phyloP scores from a whole-genome alignment of 2,329 filamentous ascomycete genomes.

The Herpotrichia juniperi region DNA sequence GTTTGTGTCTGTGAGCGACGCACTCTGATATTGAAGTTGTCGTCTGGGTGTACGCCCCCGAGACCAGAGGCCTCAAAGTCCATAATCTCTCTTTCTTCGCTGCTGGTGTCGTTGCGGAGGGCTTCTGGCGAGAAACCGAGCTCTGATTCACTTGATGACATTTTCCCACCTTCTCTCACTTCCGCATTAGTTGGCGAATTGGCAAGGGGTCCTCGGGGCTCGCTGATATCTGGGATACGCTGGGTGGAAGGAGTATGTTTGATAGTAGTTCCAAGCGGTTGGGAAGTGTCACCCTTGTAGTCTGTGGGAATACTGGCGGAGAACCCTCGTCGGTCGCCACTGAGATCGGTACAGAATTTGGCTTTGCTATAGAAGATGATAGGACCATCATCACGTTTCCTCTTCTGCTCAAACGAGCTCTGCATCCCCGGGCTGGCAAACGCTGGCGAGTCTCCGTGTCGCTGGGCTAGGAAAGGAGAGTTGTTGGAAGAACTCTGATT shows the following conservation, averaged over 20 bases:
- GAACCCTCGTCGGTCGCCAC: constrained; percentile 60
- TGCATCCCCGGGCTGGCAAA: constrained; percentile 55
- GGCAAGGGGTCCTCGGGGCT: constrained; percentile 33
- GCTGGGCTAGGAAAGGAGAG: constrained; percentile 35
- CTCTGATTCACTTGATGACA: constrained; percentile 33
- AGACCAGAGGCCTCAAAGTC: constrained; percentile 60
- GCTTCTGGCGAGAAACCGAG: constrained; percentile 45
- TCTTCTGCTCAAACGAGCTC: constrained; percentile 55
- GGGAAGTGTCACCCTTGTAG: constrained; percentile 38
- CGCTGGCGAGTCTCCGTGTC: constrained; percentile 46
- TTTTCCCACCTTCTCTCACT: constrained; percentile 37
- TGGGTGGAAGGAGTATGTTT: neutral
- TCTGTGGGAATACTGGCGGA: constrained; percentile 23
- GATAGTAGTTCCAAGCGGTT: constrained; percentile 36
- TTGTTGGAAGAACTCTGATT: constrained; percentile 33
- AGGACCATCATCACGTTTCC: constrained; percentile 70
- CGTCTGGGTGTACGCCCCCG: constrained; percentile 65
- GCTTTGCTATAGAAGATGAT: constrained; percentile 85
- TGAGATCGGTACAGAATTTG: constrained; percentile 80
- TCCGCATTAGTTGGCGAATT: constrained; percentile 25
- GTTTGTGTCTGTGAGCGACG: constrained; percentile 33
- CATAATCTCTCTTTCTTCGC: constrained; percentile 33
- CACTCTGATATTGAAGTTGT: constrained; percentile 62
- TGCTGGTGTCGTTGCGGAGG: constrained; percentile 29
- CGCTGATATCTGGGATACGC: constrained; percentile 30